Conservation (phyloP, 495 filamentous ascomycete genomes). For the Penicillium nucicola region DNA sequence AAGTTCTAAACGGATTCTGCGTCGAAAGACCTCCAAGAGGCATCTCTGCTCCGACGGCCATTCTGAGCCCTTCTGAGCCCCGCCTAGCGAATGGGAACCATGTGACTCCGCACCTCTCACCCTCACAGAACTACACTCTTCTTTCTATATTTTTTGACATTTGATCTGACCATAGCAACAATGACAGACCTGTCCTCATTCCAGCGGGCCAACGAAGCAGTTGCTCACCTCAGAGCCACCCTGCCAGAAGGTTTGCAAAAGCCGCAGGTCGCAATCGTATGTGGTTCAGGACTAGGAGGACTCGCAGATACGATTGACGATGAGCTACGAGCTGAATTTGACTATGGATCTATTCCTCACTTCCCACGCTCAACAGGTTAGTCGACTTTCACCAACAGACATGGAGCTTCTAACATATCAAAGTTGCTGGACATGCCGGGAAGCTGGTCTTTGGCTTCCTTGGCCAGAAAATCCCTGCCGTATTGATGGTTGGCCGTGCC, state of each 20-base stretch:
- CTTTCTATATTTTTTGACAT: background rate
- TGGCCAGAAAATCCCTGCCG: constrained; percentile 53
- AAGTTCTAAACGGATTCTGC: no score
- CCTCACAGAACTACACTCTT: background rate
- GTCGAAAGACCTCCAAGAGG: no score
- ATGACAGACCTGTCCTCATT: constrained; percentile 19
- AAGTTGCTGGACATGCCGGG: constrained; percentile 70
- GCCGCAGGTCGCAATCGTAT: constrained; percentile 66
- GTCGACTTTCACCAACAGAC: constrained; percentile 9
- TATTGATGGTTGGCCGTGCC: constrained; percentile 70
- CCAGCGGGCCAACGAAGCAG: constrained; percentile 39
- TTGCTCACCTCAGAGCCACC: constrained; percentile 29
- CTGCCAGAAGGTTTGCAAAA: constrained; percentile 46
- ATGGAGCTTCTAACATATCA: background rate
- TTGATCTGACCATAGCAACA: constrained; percentile 8
- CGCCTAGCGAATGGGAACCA: constrained; percentile 9
- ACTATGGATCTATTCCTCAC: constrained; percentile 61
- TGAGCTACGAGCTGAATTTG: constrained; percentile 52
- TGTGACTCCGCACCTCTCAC: constrained; percentile 6
- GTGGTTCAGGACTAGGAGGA: constrained; percentile 69
- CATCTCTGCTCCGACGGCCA: background rate
- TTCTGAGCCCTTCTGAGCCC: background rate
- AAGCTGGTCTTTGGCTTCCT: constrained; percentile 70
- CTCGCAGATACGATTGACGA: constrained; percentile 58
- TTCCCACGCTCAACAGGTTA: constrained; percentile 66